Conservation (phyloP, 2,329 filamentous ascomycete genomes). For the Sclerotinia glacialis region DNA sequence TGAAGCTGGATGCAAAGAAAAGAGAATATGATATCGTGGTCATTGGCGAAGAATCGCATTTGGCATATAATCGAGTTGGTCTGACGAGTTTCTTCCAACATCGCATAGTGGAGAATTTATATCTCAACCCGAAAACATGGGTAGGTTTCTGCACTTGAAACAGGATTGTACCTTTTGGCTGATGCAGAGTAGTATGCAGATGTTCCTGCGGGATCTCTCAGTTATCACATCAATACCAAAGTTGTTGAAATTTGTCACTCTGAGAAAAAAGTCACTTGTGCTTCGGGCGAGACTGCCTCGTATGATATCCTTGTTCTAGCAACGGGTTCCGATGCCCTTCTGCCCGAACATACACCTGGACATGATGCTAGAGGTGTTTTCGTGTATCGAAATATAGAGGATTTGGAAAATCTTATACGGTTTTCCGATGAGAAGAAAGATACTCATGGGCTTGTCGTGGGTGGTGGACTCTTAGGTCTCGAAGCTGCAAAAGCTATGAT, state of each 20-base stretch:
- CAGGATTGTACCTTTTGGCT: background rate
- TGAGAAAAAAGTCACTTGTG: slow-evolving; percentile 66
- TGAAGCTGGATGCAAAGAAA: slow-evolving; percentile 75
- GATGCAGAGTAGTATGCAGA: slow-evolving; percentile 33
- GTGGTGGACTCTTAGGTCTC: slow-evolving; percentile 78
- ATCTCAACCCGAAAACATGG: slow-evolving; percentile 82
- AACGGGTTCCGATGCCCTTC: slow-evolving; percentile 79
- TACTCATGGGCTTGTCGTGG: slow-evolving; percentile 72
- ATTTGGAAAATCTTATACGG: slow-evolving; percentile 72
- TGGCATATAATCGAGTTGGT: slow-evolving; percentile 89
- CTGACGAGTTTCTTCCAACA: slow-evolving; percentile 88
- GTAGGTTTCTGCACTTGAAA: slow-evolving; percentile 45
- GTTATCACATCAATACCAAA: slow-evolving; percentile 71
- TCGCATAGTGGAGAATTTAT: slow-evolving; percentile 80
- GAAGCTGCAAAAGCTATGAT: slow-evolving; percentile 92
- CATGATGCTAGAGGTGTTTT: slow-evolving; percentile 81
- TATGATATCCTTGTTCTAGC: slow-evolving; percentile 84
- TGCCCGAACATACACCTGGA: slow-evolving; percentile 66
- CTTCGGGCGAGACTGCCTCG: slow-evolving; percentile 63
- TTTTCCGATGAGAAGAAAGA: slow-evolving; percentile 67
- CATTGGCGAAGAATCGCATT: slow-evolving; percentile 81
- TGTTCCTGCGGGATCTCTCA: slow-evolving; percentile 60
- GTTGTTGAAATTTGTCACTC: slow-evolving; percentile 65
- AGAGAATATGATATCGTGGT: slow-evolving; percentile 79
- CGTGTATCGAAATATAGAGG: slow-evolving; percentile 82